Base-by-base conservation (phyloP, 352 stramenopile genomes). In the Phytophthora citricola region DNA sequence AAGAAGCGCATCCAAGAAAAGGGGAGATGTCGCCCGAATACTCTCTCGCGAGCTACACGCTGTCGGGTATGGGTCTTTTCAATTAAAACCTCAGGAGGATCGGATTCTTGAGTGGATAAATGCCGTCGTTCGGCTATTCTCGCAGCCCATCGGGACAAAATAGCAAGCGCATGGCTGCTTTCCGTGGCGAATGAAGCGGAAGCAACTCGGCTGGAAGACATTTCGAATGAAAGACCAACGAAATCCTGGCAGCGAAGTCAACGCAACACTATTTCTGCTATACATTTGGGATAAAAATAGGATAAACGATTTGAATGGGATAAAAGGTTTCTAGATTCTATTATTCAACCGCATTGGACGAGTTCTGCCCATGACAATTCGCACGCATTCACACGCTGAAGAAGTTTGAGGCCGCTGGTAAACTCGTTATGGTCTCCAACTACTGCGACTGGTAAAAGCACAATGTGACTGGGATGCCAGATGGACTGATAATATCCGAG, bases 1-100 rank as follows among this genome's bases (percentile, higher is more conserved):
- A 67, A 58, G 12, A 73, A 51, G 4, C 69, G 69, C 1, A 65
- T 0, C 69, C 63, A 73, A 1, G 69, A 73, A 36, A 73, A 73
- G 9, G 69, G 69, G 8, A 76, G 59, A 45, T 68, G 48, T 8
- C 61, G 69, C 32, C 63, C 40, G 26, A 76, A 76, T 4, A 64
- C 45, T 51, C 49, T 58, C 34, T 76, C 58, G 0, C 69, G 69
- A 1, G 52, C 44, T 20, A 14, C 39, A 24, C 66, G 38, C 40
- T 76, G 69, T 11, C 69, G 58, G 3, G n/a, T 38, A 15, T 54
- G 39, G 8, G 63, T 76, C n/a, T 14, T 49, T 39, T 63, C 40
- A 50, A 76, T 76, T 0, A 76, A 56, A 10, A 41, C 52, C 11
- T 38, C 50, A 14, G 51, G 51, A 17, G 34, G 38, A 9, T 36